These are phyloP conservation scores for Nevesoporus exiguus DNA, from an alignment of 768 basidiomycete genomes.

Conservation along the genomic window DNA sequence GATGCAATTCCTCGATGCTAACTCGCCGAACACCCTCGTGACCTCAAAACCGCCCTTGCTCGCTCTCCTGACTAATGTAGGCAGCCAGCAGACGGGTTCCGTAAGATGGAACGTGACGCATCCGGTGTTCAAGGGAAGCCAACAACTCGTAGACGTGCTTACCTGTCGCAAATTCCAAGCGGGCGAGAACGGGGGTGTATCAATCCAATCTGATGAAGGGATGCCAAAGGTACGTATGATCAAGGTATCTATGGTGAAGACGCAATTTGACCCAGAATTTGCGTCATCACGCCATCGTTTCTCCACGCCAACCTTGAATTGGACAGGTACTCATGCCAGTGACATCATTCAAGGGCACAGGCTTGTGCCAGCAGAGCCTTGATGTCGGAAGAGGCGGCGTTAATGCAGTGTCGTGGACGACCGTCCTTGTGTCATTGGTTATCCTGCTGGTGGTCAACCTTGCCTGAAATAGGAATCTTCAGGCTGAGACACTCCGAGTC, in stretches of 20 bases:
- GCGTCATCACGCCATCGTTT: neutral
- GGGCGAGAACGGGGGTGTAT: slow-evolving; percentile 41
- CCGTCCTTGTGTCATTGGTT: neutral
- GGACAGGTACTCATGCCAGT: slow-evolving; percentile 36
- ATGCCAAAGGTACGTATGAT: slow-evolving; percentile 45
- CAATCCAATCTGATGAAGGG: slow-evolving; percentile 38
- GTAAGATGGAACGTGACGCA: slow-evolving; percentile 43
- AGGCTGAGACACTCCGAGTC: neutral
- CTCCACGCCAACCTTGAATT: neutral
- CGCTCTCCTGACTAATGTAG: slow-evolving; percentile 53
- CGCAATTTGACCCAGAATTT: neutral
- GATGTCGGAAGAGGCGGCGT: slow-evolving; percentile 1
- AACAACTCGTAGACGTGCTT: slow-evolving; percentile 50
- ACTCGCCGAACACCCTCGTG: slow-evolving; percentile 39
- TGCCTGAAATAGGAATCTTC: slow-evolving; percentile 1
- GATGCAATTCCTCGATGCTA: slow-evolving; percentile 44
- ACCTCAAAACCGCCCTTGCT: slow-evolving; percentile 57
- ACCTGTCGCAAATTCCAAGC: slow-evolving; percentile 42
- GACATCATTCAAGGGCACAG: slow-evolving; percentile 22
- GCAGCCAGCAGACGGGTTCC: slow-evolving; percentile 33
- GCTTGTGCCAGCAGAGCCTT: slow-evolving; percentile 17
- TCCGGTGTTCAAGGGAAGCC: slow-evolving; percentile 38
- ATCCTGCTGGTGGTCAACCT: slow-evolving; percentile 4
- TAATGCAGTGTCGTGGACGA: slow-evolving; percentile 6
- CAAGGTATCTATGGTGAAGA: neutral